A percentile compares a stretch with the other conserved stretches of the same genome.
Evolutionary conservation across 768 basidiomycete genomes (phyloP).

Genomic region (Coprinellus micaceus): DNA sequence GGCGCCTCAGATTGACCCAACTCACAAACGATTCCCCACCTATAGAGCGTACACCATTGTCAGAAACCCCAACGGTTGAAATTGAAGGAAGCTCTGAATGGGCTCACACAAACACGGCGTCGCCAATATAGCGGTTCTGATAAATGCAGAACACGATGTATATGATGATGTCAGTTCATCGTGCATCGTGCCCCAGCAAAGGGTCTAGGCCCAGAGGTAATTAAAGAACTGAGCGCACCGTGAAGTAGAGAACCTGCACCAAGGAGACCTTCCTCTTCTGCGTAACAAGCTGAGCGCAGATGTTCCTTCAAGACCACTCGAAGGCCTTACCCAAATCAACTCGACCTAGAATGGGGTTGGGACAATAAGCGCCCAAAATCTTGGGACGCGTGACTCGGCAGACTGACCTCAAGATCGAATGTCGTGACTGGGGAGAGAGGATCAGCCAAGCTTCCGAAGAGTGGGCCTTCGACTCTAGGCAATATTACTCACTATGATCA

Average conservation of each 20-base stretch:
- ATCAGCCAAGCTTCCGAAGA: background rate
- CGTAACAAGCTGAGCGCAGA: background rate
- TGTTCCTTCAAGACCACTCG: no score
- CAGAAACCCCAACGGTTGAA: no score
- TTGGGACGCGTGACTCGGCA: no score
- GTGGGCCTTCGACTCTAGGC: no score
- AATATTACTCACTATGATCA: no score
- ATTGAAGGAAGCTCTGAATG: no score
- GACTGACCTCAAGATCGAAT: slow-evolving; percentile 1
- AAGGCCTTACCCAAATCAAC: slow-evolving; percentile 5
- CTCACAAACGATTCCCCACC: no score
- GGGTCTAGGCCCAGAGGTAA: background rate
- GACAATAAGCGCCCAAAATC: background rate
- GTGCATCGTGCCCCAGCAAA: no score
- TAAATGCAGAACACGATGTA: background rate
- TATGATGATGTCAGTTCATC: slow-evolving; percentile 2
- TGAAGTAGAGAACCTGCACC: background rate
- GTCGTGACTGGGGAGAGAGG: slow-evolving; percentile 1
- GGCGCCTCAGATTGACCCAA: no score
- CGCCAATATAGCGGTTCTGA: no score
- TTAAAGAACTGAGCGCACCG: background rate
- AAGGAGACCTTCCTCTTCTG: background rate
- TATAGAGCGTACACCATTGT: no score
- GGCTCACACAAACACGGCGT: no score
- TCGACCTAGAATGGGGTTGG: background rate